phyloP scores from a whole-genome alignment of 2,329 filamentous ascomycete genomes.

The Xylaria sp. region DNA sequence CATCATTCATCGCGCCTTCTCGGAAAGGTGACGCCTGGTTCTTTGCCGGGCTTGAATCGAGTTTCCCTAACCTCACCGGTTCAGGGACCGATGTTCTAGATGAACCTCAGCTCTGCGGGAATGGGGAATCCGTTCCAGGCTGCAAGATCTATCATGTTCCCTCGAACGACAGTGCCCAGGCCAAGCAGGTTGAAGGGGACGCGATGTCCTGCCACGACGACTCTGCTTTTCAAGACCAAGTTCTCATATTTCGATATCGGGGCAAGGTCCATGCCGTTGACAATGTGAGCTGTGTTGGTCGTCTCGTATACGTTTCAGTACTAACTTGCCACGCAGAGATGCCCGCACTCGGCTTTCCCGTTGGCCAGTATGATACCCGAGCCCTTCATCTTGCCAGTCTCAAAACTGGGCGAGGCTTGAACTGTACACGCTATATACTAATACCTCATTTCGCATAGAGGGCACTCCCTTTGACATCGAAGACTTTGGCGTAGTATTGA shows the following conservation, averaged over 20 bases:
- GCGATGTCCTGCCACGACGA: slow-evolving; percentile 45
- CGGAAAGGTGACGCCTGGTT: slow-evolving; percentile 59
- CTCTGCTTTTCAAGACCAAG: slow-evolving; percentile 63
- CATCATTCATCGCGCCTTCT: slow-evolving; percentile 37
- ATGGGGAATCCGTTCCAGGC: slow-evolving; percentile 56
- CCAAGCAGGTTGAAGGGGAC: slow-evolving; percentile 52
- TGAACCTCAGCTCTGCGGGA: slow-evolving; percentile 53
- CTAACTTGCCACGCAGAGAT: slow-evolving; percentile 59
- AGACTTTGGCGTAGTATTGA: slow-evolving; percentile 73
- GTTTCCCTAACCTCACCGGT: slow-evolving; percentile 63
- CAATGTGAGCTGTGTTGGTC: slow-evolving; percentile 62
- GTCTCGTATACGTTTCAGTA: slow-evolving; percentile 5
- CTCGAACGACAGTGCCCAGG: slow-evolving; percentile 52
- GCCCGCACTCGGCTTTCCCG: slow-evolving; percentile 74
- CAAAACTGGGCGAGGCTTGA: neutral
- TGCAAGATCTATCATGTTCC: slow-evolving; percentile 70
- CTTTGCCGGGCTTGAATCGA: slow-evolving; percentile 63
- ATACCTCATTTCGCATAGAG: slow-evolving; percentile 40
- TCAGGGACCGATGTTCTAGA: slow-evolving; percentile 54
- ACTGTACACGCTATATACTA: neutral
- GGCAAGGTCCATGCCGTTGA: slow-evolving; percentile 75
- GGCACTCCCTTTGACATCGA: slow-evolving; percentile 76
- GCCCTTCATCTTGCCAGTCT: neutral
- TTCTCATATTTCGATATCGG: slow-evolving; percentile 72
- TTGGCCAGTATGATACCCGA: slow-evolving; percentile 58